phyloP scores from a whole-genome alignment of 306 rosid genomes.

The Cercis canadensis region DNA sequence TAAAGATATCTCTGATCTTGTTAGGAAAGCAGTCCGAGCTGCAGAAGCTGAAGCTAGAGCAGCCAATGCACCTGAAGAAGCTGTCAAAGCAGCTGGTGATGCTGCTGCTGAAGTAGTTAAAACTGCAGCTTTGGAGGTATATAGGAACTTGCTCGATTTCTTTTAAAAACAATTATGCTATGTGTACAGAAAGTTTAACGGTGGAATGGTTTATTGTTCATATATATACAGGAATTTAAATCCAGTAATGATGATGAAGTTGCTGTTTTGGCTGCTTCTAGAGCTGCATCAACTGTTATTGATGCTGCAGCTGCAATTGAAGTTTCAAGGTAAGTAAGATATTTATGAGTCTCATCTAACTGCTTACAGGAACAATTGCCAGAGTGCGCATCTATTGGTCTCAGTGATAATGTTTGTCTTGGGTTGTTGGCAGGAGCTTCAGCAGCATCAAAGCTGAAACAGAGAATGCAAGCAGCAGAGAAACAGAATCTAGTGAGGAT shows the following conservation, averaged over 20 bases:
- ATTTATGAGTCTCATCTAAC: constrained; percentile 18
- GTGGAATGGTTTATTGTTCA: constrained; percentile 28
- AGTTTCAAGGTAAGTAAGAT: constrained; percentile 69
- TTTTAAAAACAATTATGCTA: neutral
- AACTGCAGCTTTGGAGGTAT: constrained; percentile 93
- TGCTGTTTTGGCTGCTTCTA: constrained; percentile 90
- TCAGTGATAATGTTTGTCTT: constrained; percentile 26
- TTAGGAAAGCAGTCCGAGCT: constrained; percentile 82
- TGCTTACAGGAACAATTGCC: constrained; percentile 11
- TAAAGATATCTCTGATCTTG: constrained; percentile 75
- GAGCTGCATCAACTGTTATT: constrained; percentile 84
- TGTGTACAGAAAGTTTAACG: neutral
- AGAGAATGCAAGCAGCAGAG: constrained; percentile 48
- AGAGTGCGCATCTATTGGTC: constrained; percentile 12
- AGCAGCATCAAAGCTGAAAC: constrained; percentile 43
- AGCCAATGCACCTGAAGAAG: constrained; percentile 93
- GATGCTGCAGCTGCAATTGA: constrained; percentile 92
- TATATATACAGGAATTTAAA: constrained; percentile 68
- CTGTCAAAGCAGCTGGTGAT: constrained; percentile 93
- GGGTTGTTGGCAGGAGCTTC: constrained; percentile 67
- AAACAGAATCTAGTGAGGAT: constrained; percentile 59
- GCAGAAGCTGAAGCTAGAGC: constrained; percentile 97
- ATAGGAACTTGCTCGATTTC: neutral
- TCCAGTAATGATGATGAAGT: constrained; percentile 72
- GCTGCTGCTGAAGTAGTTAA: constrained; percentile 97